A percentile compares a stretch with the other conserved stretches of the same genome.
phyloP scores from a whole-genome alignment of 1,284 basidiomycete species.

The Cerrena zonata region DNA sequence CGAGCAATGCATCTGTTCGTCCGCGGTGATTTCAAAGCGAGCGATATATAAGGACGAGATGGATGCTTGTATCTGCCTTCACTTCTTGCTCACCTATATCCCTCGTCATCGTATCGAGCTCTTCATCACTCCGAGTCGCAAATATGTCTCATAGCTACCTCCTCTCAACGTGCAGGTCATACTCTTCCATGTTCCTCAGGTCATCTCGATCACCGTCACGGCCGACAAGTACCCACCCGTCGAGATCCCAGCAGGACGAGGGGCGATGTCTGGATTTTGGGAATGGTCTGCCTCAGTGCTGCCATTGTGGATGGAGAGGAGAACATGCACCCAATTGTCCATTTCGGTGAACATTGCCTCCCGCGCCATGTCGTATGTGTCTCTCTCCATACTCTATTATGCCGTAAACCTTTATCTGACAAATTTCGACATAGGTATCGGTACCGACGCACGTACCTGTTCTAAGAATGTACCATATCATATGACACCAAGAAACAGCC shows the following conservation, averaged over 20 bases:
- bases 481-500: neutral
- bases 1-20: no score
- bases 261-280: no score
- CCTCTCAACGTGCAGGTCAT: neutral
- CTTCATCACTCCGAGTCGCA: neutral
- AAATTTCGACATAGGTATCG: no score
- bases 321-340: slow-evolving; percentile 62
- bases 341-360: slow-evolving; percentile 29
- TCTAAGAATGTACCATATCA: neutral
- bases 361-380: no score
- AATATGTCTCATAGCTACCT: neutral
- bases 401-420: no score
- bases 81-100: no score
- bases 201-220: neutral
- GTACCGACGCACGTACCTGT: no score
- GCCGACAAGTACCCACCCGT: slow-evolving; percentile 2
- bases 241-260: no score
- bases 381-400: neutral
- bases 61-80: neutral
- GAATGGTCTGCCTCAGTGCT: slow-evolving; percentile 61
- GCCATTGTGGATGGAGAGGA: slow-evolving; percentile 69
- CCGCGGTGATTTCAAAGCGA: neutral
- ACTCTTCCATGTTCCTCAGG: neutral
- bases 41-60: neutral
- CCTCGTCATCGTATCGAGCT: neutral